Evolutionary conservation across 2,329 filamentous ascomycete species (phyloP).

Genomic region (Clonostachys byssicola): DNA sequence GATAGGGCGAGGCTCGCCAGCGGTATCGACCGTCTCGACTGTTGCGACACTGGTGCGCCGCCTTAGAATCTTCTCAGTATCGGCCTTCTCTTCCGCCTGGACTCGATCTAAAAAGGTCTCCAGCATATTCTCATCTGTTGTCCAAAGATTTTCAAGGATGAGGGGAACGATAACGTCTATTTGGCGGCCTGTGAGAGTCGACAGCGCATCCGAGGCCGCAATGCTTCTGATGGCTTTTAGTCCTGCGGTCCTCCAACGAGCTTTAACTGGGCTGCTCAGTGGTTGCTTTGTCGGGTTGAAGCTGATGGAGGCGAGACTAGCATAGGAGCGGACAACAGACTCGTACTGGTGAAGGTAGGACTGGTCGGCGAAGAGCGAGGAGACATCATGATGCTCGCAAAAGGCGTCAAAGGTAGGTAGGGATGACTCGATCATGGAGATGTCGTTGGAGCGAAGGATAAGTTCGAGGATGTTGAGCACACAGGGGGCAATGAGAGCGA

Average conservation of each 20-base stretch:
- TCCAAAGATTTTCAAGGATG: slow-evolving; percentile 82
- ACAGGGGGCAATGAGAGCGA: slow-evolving; percentile 81
- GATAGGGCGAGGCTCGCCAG: slow-evolving; percentile 59
- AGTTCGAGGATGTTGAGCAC: slow-evolving; percentile 81
- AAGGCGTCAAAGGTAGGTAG: slow-evolving; percentile 83
- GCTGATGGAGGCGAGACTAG: slow-evolving; percentile 69
- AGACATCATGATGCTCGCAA: slow-evolving; percentile 83
- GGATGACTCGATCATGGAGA: slow-evolving; percentile 89
- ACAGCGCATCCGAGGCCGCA: slow-evolving; percentile 74
- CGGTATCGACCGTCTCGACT: slow-evolving; percentile 60
- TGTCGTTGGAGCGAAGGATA: slow-evolving; percentile 80
- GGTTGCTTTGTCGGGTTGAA: slow-evolving; percentile 49
- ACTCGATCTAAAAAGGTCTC: slow-evolving; percentile 63
- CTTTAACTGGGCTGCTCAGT: slow-evolving; percentile 66
- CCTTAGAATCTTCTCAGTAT: slow-evolving; percentile 57
- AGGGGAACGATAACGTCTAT: slow-evolving; percentile 77
- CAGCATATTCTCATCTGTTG: slow-evolving; percentile 66
- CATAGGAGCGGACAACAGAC: slow-evolving; percentile 75
- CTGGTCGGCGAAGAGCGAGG: slow-evolving; percentile 80
- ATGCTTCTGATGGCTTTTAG: slow-evolving; percentile 78
- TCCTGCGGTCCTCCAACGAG: slow-evolving; percentile 73
- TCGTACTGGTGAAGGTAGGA: slow-evolving; percentile 80
- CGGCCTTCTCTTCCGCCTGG: slow-evolving; percentile 63
- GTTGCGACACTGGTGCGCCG: slow-evolving; percentile 75
- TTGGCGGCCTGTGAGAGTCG: slow-evolving; percentile 70